Conservation (phyloP, 257 asterid genomes). For the Ligustrum vulgare region DNA sequence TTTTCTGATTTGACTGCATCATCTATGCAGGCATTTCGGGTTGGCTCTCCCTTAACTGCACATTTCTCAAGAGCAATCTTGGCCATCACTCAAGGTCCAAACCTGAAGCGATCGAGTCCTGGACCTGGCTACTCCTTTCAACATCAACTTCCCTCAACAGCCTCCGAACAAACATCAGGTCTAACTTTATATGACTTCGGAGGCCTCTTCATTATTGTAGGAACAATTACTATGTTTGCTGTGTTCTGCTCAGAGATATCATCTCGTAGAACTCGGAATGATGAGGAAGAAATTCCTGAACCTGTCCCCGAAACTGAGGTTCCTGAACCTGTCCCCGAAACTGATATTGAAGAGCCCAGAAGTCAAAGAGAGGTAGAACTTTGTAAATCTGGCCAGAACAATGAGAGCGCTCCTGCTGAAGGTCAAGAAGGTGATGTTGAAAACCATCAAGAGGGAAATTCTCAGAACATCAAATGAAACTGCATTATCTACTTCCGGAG, state of each 20-base stretch:
- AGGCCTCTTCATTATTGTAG: conserved; percentile 29
- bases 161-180: not conserved
- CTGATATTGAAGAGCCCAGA: not conserved
- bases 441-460: not conserved
- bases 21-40: conserved; percentile 25
- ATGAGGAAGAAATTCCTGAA: not conserved
- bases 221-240: conserved; percentile 18
- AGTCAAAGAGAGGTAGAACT: not conserved
- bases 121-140: conserved; percentile 18
- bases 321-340: too few relatives aligned
- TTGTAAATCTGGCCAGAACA: not conserved
- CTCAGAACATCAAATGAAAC: not conserved
- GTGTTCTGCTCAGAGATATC: conserved; percentile 20
- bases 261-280: not conserved
- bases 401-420: not conserved
- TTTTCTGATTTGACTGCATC: too few relatives aligned
- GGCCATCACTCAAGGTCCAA: conserved; percentile 5
- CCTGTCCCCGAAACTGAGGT: not conserved
- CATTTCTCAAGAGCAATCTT: conserved; percentile 33
- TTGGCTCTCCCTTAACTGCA: conserved; percentile 21
- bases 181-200: conserved; percentile 23
- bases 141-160: not conserved
- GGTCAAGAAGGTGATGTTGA: not conserved
- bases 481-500: not conserved
- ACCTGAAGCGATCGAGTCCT: not conserved